Percentiles rank a stretch among this genome's conserved stretches.
These are phyloP conservation scores for Beta macrorhiza DNA, from an alignment of 179 eudicot species.

Conservation along the genomic window DNA sequence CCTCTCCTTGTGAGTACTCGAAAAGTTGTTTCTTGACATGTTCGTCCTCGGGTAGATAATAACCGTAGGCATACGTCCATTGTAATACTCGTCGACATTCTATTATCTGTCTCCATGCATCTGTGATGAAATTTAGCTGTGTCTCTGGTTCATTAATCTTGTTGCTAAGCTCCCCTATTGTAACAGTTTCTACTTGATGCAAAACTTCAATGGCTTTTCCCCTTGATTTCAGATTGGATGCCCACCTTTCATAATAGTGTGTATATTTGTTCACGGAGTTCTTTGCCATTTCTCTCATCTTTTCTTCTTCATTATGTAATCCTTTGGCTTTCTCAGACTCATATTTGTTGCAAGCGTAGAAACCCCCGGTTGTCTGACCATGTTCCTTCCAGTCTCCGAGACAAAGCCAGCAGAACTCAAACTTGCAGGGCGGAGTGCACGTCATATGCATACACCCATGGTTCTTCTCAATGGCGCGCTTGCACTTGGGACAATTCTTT, in stretches of 20 bases:
- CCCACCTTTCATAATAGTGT: conserved; percentile 81
- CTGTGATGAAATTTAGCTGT: conserved; percentile 12
- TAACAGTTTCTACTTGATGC: not conserved
- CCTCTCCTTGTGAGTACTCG: conserved; percentile 18
- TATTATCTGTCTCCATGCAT: conserved; percentile 12
- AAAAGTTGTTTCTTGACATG: not conserved
- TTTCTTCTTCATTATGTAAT: conserved; percentile 46
- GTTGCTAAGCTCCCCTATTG: not conserved
- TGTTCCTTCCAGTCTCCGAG: conserved; percentile 67
- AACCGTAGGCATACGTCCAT: conserved; percentile 22
- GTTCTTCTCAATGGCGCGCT: conserved; percentile 66
- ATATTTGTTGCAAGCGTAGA: conserved; percentile 62
- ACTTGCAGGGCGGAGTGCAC: conserved; percentile 83
- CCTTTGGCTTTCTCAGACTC: conserved; percentile 56
- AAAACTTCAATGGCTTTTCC: conserved; percentile 4
- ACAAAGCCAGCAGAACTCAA: conserved; percentile 79
- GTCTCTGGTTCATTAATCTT: not conserved
- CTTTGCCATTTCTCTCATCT: conserved; percentile 53
- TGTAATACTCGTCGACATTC: conserved; percentile 18
- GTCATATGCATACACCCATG: conserved; percentile 88
- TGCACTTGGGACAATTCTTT: conserved; percentile 70
- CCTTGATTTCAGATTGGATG: conserved; percentile 39
- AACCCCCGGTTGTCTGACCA: conserved; percentile 60
- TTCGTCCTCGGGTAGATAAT: conserved; percentile 16
- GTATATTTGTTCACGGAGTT: conserved; percentile 59